Conservation (phyloP, 2,329 filamentous ascomycete genomes). For the Penicillium sp. region DNA sequence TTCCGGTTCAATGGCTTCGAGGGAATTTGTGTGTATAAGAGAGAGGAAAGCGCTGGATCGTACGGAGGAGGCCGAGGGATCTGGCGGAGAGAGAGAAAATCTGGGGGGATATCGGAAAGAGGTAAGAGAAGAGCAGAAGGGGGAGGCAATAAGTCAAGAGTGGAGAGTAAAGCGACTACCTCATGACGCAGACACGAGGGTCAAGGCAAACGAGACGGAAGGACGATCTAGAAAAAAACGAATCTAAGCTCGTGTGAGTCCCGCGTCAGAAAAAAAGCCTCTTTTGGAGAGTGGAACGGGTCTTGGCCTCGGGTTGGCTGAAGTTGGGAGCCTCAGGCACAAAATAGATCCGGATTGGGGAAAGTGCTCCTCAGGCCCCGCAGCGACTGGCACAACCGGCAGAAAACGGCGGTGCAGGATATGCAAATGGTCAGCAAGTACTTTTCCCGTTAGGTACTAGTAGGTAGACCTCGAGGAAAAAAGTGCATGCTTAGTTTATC, state of each 20-base stretch:
- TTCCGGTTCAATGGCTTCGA: slow-evolving; percentile 6
- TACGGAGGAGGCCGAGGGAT: slow-evolving; percentile 26
- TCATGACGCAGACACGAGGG: slow-evolving; percentile 33
- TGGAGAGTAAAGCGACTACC: slow-evolving; percentile 29
- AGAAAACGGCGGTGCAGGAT: slow-evolving; percentile 12
- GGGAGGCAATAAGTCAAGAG: slow-evolving; percentile 9
- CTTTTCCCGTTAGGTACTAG: slow-evolving; percentile 4
- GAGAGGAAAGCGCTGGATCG: slow-evolving; percentile 16
- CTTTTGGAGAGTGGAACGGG: slow-evolving; percentile 35
- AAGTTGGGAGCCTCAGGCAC: slow-evolving; percentile 24
- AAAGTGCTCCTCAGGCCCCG: slow-evolving; percentile 25
- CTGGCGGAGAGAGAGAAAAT: slow-evolving; percentile 27
- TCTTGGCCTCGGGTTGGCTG: slow-evolving; percentile 28
- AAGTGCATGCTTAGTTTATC: slow-evolving; percentile 1
- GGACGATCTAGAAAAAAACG: slow-evolving; percentile 19
- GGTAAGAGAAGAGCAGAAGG: slow-evolving; percentile 4
- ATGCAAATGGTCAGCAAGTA: slow-evolving; percentile 12
- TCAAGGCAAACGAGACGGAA: slow-evolving; percentile 20
- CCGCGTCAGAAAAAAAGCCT: slow-evolving; percentile 38
- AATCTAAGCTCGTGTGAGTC: slow-evolving; percentile 33
- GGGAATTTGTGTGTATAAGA: slow-evolving; percentile 14
- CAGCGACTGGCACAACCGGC: slow-evolving; percentile 6
- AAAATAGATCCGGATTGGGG: slow-evolving; percentile 20
- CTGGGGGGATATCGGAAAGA: slow-evolving; percentile 29
- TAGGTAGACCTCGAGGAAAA: slow-evolving; percentile 5